Base-by-base conservation (phyloP, 1,139 yeast genomes). In the Ashbya aceris region DNA sequence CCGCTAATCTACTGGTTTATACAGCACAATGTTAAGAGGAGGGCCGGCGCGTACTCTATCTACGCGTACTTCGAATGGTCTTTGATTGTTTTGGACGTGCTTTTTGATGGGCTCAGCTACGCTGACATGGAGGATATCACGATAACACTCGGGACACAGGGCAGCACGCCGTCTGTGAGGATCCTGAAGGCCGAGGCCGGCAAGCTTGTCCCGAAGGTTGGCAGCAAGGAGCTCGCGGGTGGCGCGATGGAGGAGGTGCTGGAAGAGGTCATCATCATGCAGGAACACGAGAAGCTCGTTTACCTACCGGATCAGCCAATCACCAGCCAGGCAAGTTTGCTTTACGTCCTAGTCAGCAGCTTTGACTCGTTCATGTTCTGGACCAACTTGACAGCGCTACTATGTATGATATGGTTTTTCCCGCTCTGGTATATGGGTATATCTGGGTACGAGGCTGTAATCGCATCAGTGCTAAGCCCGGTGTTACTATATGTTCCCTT, bases 371-470 rank as follows among this genome's bases (percentile, higher is more conserved):
- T 77, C 58, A 70, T 85, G 45, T 84, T 84, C 60, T 91, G 96
- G 96, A 72, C 96, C 0, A 79, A 81, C 13, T 53, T 77, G 39
- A 83, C 97, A 1, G 76, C 96, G 0, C 68, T 91, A 48, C 83
- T 87, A 41, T 72, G 93, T 45, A 77, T 93, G 56, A 80, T 91
- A 40, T 91, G 98, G 98, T 86, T 84, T 66, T 91, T 91, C 70
- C 98, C 98, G 12, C 70, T 91, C 48, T 91, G 98, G 98, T 77
- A 83, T 59, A 87, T 91, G 97, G 97, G 97, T 7, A 81, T 91
- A 44, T 83, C 95, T 2, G 98, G 98, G 3, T 87, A 83, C 60
- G 98, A 91, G 62, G 83, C 83, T 0, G 74, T 79, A 2, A 69
- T 86, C 39, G 59, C 79, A 3, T 66, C 79, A 23, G 69, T 82